Evolutionary conservation across 2,329 filamentous ascomycete genomes (phyloP).

Genomic region (Talaromyces sp.): DNA sequence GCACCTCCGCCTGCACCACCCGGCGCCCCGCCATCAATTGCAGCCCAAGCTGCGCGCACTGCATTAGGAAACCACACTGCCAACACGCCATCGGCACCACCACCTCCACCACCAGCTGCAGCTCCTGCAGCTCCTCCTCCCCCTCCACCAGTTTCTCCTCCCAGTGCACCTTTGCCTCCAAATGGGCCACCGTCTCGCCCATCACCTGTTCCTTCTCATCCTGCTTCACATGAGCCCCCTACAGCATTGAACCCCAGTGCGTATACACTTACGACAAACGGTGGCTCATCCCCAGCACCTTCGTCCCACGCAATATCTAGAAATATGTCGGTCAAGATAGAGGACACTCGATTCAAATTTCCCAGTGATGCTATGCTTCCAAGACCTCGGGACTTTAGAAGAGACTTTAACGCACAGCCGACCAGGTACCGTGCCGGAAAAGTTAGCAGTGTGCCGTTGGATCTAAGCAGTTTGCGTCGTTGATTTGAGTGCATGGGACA

Average conservation of each 20-base stretch:
- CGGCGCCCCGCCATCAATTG: slow-evolving; percentile 47
- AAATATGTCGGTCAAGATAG: slow-evolving; percentile 57
- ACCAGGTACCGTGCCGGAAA: slow-evolving; percentile 87
- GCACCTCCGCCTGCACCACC: slow-evolving; percentile 36
- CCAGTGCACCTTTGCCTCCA: slow-evolving; percentile 40
- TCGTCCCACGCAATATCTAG: slow-evolving; percentile 28
- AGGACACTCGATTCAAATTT: slow-evolving; percentile 85
- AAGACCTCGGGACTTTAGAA: slow-evolving; percentile 78
- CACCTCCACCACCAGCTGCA: slow-evolving; percentile 39
- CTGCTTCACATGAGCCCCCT: slow-evolving; percentile 50
- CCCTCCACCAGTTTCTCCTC: slow-evolving; percentile 46
- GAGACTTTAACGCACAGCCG: slow-evolving; percentile 50
- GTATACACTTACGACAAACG: slow-evolving; percentile 71
- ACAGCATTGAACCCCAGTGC: slow-evolving; percentile 74
- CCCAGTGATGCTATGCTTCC: slow-evolving; percentile 80
- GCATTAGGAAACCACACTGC: slow-evolving; percentile 54
- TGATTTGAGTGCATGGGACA: slow-evolving; percentile 28
- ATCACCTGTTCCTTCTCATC: slow-evolving; percentile 41
- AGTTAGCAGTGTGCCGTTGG: slow-evolving; percentile 90
- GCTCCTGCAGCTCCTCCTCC: slow-evolving; percentile 49
- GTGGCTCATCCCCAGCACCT: slow-evolving; percentile 41
- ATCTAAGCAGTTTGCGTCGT: slow-evolving; percentile 59
- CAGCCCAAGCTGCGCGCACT: slow-evolving; percentile 62
- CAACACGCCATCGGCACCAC: slow-evolving; percentile 48
- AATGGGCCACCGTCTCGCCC: slow-evolving; percentile 49